Evolutionary conservation across 1,284 basidiomycete genomes (phyloP).

Genomic region (Pyrrhoderma lamaoense): DNA sequence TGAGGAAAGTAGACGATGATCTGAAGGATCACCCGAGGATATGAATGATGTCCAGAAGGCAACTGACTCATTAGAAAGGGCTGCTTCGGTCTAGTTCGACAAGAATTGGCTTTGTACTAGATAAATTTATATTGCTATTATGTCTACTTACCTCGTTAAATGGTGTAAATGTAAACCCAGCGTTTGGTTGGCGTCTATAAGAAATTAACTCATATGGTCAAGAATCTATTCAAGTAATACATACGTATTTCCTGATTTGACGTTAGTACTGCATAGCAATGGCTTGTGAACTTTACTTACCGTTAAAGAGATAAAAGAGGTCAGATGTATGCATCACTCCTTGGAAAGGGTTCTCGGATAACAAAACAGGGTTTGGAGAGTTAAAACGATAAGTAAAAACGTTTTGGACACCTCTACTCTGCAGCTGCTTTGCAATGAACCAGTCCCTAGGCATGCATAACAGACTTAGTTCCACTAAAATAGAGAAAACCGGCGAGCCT

Average conservation of each 20-base stretch:
- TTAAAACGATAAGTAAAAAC: slow-evolving; percentile 28
- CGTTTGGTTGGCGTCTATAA: slow-evolving; percentile 26
- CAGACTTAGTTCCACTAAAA: background rate
- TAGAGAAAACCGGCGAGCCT: slow-evolving; percentile 19
- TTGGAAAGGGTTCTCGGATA: slow-evolving; percentile 30
- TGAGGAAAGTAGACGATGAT: slow-evolving; percentile 23
- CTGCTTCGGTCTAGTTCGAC: slow-evolving; percentile 31
- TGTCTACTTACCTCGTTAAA: slow-evolving; percentile 31
- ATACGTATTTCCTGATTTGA: slow-evolving; percentile 31
- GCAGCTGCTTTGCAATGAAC: slow-evolving; percentile 31
- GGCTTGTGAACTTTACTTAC: slow-evolving; percentile 21
- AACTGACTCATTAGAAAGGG: slow-evolving; percentile 35
- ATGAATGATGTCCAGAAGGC: slow-evolving; percentile 41
- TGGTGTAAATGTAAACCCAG: slow-evolving; percentile 32
- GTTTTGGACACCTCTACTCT: slow-evolving; percentile 27
- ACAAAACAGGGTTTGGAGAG: slow-evolving; percentile 35
- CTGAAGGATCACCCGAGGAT: slow-evolving; percentile 31
- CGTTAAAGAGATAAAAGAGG: slow-evolving; percentile 38
- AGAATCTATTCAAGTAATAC: slow-evolving; percentile 3
- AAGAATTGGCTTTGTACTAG: background rate
- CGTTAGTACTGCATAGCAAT: background rate
- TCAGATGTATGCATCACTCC: slow-evolving; percentile 41
- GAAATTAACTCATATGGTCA: slow-evolving; percentile 12
- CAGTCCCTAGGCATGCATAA: slow-evolving; percentile 32
- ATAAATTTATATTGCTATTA: slow-evolving; percentile 6